These are phyloP conservation scores for Aspergillus proliferans DNA, from an alignment of 2,329 filamentous ascomycete species.

Conservation along the genomic window DNA sequence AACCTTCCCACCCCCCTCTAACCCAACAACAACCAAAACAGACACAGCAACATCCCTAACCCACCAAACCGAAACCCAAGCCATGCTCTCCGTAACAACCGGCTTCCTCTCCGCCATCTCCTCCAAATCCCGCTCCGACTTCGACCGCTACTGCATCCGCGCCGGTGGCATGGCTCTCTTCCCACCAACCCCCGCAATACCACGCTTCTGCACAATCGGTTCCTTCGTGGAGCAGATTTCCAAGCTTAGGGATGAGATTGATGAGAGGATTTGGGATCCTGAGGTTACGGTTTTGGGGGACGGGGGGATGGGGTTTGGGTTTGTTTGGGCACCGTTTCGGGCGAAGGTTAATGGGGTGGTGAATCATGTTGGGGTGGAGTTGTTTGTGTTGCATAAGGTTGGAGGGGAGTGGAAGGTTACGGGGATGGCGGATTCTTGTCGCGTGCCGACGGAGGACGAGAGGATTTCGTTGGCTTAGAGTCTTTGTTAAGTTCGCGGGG, in stretches of 20 bases:
- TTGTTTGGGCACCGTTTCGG: conserved; percentile 31
- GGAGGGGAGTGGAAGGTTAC: conserved; percentile 31
- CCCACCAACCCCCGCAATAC: conserved; percentile 21
- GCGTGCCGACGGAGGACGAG: conserved; percentile 25
- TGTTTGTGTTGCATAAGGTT: conserved; percentile 29
- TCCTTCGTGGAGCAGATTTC: conserved; percentile 28
- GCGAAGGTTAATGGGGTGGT: conserved; percentile 30
- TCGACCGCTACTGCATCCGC: conserved; percentile 29
- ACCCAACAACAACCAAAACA: not conserved
- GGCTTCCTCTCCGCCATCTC: conserved; percentile 26
- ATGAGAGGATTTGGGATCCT: conserved; percentile 30
- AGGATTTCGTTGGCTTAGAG: conserved; percentile 9
- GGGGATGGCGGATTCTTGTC: conserved; percentile 30
- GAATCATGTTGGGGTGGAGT: conserved; percentile 31
- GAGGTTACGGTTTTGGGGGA: conserved; percentile 26
- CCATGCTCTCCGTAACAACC: conserved; percentile 22
- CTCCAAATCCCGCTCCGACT: conserved; percentile 24
- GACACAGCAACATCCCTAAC: not conserved
- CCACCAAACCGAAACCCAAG: not conserved
- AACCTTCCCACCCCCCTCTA: not conserved
- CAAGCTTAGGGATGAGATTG: conserved; percentile 23
- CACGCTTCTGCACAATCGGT: conserved; percentile 32
- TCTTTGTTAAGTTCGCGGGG: not conserved
- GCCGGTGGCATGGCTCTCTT: conserved; percentile 30
- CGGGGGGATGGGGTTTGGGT: conserved; percentile 25